Evolutionary conservation across 2,329 filamentous ascomycete genomes (phyloP), one percentile per base, ranked within the genome.

Genomic region (Fusarium tanahbumbuense): DNA sequence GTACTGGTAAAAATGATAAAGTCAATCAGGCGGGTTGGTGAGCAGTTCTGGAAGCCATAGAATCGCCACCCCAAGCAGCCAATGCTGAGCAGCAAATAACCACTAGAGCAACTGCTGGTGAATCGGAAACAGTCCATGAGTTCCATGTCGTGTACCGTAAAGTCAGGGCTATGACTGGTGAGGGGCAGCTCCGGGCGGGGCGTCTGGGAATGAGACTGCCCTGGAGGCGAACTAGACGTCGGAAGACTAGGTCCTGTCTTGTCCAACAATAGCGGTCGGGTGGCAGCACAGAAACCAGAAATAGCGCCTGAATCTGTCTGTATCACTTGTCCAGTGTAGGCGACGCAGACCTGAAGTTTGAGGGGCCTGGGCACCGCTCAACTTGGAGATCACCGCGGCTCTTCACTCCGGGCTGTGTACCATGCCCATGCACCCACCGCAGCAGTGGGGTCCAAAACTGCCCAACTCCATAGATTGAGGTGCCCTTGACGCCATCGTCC

Each of bases 401-500:
- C 54, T 44, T 48, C 27, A 25, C 27, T 20, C 47, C 42, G 30
- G 22, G 32, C 32, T 30, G 12, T 40, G 53, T 44, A 18, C 40
- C 11, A 27, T 49, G 47, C 22, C 40, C 11, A 27, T 49, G 47
- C 62, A 27, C 48, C 47, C 59, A 62, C 56, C 50, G 34, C 34
- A n/a, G 41, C 44, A 56, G 66, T 70, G 67, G 67, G 67, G 67
- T 55, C 56, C 47, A 60, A 54, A 66, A 16, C 16, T 49, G 44
- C 40, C 37, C 20, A 60, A 44, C 62, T 48, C 62, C 62, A 54
- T 65, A 65, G 41, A 47, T 37, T 37, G 56, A 60, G 25, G 52
- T 56, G 62, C 49, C 20, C 34, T 67, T 57, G 66, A 67, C 67
- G 66, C 66, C 66, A 69, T 70, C 44, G 34, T 56, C 32, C 66